Percentiles rank a stretch among this genome's conserved stretches.
These are phyloP conservation scores for Cercospora sesami DNA, from an alignment of 2,329 filamentous ascomycete species.

Conservation along the genomic window DNA sequence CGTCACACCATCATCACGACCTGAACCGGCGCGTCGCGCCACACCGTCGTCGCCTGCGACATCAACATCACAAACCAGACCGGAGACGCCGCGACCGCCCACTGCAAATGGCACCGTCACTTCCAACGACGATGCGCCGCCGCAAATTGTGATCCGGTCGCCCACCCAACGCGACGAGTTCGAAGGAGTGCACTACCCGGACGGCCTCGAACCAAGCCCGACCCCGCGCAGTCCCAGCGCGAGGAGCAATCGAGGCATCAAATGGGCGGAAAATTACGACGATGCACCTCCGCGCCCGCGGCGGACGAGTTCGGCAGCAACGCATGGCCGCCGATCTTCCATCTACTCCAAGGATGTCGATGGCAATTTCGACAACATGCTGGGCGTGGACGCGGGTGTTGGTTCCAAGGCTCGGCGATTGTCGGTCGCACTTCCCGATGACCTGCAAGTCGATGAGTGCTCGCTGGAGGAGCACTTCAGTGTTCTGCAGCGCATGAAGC, in stretches of 20 bases:
- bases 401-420: constrained; percentile 40
- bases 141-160: constrained; percentile 14
- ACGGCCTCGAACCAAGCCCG: constrained; percentile 21
- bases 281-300: constrained; percentile 22
- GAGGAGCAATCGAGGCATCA: constrained; percentile 29
- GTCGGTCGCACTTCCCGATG: constrained; percentile 35
- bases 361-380: constrained; percentile 28
- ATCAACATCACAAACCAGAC: neutral
- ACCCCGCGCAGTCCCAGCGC: constrained; percentile 18
- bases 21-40: constrained; percentile 8
- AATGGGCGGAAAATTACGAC: constrained; percentile 26
- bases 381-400: constrained; percentile 38
- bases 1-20: constrained; percentile 12
- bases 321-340: constrained; percentile 34
- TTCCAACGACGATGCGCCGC: constrained; percentile 8
- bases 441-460: constrained; percentile 42
- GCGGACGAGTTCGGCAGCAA: constrained; percentile 33
- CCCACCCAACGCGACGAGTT: constrained; percentile 21
- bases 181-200: constrained; percentile 22
- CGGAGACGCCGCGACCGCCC: constrained; percentile 5
- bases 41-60: constrained; percentile 1
- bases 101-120: constrained; percentile 15
- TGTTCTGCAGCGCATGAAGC: constrained; percentile 69
- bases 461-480: constrained; percentile 51
- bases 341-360: constrained; percentile 36